phyloP scores from a whole-genome alignment of 192 early-diverging fungal species.

The Gryganskiella cystojenkinii region DNA sequence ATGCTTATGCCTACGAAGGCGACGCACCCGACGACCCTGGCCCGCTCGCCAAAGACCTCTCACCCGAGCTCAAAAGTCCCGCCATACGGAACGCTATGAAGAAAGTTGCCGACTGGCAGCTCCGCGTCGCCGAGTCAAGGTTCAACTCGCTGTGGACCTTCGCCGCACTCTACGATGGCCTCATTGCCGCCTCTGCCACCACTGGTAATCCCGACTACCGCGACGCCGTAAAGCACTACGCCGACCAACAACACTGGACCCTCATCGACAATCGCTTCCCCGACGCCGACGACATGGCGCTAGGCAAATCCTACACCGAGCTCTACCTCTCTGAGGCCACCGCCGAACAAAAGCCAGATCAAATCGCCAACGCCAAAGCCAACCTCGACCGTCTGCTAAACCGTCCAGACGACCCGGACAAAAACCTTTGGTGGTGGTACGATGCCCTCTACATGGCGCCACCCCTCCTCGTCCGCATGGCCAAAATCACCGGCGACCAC shows the following conservation, averaged over 20 bases:
- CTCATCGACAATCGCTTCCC: constrained; percentile 18
- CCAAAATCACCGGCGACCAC: too few species aligned
- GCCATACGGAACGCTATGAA: too few species aligned
- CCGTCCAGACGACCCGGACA: constrained; percentile 6
- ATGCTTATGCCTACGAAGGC: too few species aligned
- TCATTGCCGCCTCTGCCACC: constrained; percentile 10
- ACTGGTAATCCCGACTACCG: constrained; percentile 4
- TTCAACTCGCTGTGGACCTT: constrained; percentile 13
- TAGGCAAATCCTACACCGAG: constrained; percentile 8
- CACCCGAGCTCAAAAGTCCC: too few species aligned
- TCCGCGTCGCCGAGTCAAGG: constrained; percentile 9
- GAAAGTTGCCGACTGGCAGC: too few species aligned
- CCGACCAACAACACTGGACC: constrained; percentile 10
- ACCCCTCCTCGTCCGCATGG: too few species aligned
- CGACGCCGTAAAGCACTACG: constrained; percentile 12
- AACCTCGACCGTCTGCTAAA: constrained; percentile 15
- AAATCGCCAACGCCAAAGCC: constrained; percentile 16
- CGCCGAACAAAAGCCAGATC: constrained; percentile 7
- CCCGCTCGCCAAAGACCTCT: too few species aligned
- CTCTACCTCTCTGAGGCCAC: constrained; percentile 5
- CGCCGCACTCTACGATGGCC: constrained; percentile 17
- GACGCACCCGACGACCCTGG: too few species aligned
- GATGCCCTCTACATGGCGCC: too few species aligned
- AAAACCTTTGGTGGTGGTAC: constrained; percentile 12
- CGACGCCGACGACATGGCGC: constrained; percentile 9